Evolutionary conservation across 345 rosid genomes (phyloP), one percentile per base, ranked within the genome.

Genomic region (Pugionium dolabratum): DNA sequence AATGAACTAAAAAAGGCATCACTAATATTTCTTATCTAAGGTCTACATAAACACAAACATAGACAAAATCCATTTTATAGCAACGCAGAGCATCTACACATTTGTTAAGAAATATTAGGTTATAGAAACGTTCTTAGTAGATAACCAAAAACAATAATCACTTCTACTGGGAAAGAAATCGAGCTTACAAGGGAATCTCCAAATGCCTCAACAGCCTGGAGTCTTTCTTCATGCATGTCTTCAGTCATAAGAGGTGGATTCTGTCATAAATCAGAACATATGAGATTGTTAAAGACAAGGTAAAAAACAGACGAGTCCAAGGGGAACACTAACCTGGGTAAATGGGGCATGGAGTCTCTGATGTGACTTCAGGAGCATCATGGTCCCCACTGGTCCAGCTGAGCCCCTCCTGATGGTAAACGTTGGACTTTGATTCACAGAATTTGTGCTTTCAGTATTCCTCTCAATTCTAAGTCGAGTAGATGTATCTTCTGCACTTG

Each of bases 171-270:
- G 3, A 58, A 56, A 54, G 45, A 47, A 55, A 39, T 54, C 53
- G 70, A 67, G 73, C 97, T 86, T 83, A 91, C 96, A 79, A 82
- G 83, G 65, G 97, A 85, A 80, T 81, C 88, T 54, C 96, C 84
- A 70, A 76, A 78, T 50, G 90, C 93, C 76, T 94, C 93, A 50
- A 94, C 93, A 54, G 96, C 91, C 71, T 73, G 93, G 46, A 91
- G 83, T 69, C 97, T 82, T 71, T 95, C 99, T 87, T 91, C 99
- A 79, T 95, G 99, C 97, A 89, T 91, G 79, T 91, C 99, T 81
- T 91, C 99, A 34, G 99, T 91, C 97, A 95, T 88, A 61, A 87
- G 92, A 9, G 91, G 91, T 25, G 95, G 84, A 70, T 83, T 91
- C 99, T 95, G 73, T 37, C 66, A 74, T 56, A 54, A 59, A 73